Evolutionary conservation across 2,329 filamentous ascomycete species (phyloP).

Genomic region (Aspergillus sp.): DNA sequence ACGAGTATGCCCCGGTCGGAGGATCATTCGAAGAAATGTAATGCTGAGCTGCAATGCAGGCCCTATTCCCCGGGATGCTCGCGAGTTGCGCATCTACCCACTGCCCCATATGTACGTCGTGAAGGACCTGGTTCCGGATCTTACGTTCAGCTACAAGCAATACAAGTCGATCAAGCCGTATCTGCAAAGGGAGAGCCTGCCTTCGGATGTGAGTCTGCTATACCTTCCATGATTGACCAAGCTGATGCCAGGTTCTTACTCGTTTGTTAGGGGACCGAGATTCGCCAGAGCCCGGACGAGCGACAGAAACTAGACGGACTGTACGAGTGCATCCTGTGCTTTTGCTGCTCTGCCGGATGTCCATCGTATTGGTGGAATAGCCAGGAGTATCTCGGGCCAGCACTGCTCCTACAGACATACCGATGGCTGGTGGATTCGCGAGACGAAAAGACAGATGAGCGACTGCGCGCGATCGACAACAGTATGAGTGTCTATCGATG

Average conservation of each 20-base stretch:
- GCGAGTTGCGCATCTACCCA: slow-evolving; percentile 93
- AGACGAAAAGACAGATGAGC: slow-evolving; percentile 83
- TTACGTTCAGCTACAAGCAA: slow-evolving; percentile 99
- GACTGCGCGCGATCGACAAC: slow-evolving; percentile 92
- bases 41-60: slow-evolving; percentile 52
- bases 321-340: slow-evolving; percentile 99
- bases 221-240: too few species aligned
- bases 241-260: too few species aligned
- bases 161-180: slow-evolving; percentile 99
- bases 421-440: slow-evolving; percentile 94
- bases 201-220: slow-evolving; percentile 67
- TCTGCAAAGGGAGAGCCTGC: slow-evolving; percentile 82
- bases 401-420: slow-evolving; percentile 96
- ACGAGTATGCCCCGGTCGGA: slow-evolving; percentile 68
- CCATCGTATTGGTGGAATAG: slow-evolving; percentile 99
- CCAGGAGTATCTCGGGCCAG: slow-evolving; percentile 96
- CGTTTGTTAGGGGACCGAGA: too few species aligned
- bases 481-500: slow-evolving; percentile 98
- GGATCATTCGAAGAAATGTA: not conserved
- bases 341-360: slow-evolving; percentile 98
- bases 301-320: slow-evolving; percentile 96
- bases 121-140: slow-evolving; percentile 96
- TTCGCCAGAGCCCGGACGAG: slow-evolving; percentile 84
- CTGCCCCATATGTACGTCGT: slow-evolving; percentile 98
- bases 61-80: slow-evolving; percentile 82